Evolutionary conservation across 352 stramenopile species (phyloP), one percentile per base, ranked within the genome.

Genomic region (Aphanomyces invadans): DNA sequence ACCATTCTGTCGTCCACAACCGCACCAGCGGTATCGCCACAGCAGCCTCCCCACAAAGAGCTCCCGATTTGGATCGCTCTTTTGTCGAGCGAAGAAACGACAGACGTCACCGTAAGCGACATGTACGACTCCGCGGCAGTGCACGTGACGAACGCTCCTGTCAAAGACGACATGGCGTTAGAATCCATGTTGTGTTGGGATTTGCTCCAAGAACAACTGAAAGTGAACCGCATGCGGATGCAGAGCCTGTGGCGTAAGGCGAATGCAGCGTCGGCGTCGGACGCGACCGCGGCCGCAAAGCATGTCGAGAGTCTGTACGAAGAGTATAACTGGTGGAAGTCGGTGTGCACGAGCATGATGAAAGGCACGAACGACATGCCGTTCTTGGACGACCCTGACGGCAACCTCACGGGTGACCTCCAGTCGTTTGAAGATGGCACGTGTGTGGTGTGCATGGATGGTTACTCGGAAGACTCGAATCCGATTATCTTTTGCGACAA

Each of bases 401-500:
- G 68, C 5, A 46, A 52, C 1, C 7, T 32, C 11, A n/a, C 29
- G 17, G 25, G 15, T 4, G 59, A 67, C 15, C 29, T 62, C 38
- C 80, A 92, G 48, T 62, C 78, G 5, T 74, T 92, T 19, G 86
- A 95, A 69, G 86, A 95, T 46, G 86, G 85, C 0, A 94, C 83
- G 5, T 96, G 88, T 57, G 85, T 95, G 23, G 80, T 96, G 25
- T 96, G 88, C 62, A 95, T 96, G 67, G 88, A 96, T 62, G 87
- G 86, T 0, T 76, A 87, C 54, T 94, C 88, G 26, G 86, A 87
- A 0, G 88, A 96, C 67, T 77, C 78, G 10, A 95, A 95, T 62
- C 84, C 85, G 4, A 95, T 96, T 62, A 85, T 96, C 21, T 95
- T 95, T 61, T 96, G 88, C 52, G 88, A 95, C 70, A 76, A 81